A percentile compares a stretch with the other conserved stretches of the same genome.
These are phyloP conservation scores for Thalassiosira livingstoniorum DNA, from an alignment of 352 stramenopile species.

Conservation along the genomic window DNA sequence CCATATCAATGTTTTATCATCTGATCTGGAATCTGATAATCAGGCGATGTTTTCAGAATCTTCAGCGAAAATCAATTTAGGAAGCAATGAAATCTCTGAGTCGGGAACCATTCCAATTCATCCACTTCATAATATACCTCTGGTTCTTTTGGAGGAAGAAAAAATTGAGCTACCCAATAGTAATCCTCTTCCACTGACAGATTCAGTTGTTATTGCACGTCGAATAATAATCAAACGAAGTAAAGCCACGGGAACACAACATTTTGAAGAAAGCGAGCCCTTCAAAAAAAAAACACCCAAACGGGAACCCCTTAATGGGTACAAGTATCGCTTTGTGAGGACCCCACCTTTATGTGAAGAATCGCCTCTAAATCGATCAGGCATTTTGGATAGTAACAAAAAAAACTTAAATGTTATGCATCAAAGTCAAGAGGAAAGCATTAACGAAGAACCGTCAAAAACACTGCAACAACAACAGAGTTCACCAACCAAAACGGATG, in stretches of 20 bases:
- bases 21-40: too few relatives aligned
- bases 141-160: too few relatives aligned
- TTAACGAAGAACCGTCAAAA: neutral
- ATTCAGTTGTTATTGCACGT: too few relatives aligned
- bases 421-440: neutral
- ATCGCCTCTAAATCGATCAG: constrained; percentile 3
- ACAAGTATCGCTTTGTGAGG: constrained; percentile 60
- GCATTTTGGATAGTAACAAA: neutral
- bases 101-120: too few relatives aligned
- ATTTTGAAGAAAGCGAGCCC: neutral
- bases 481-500: constrained; percentile 33
- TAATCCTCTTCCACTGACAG: too few relatives aligned
- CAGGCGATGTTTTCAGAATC: too few relatives aligned
- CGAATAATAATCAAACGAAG: constrained; percentile 13
- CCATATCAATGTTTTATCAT: too few relatives aligned
- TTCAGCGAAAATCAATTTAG: too few relatives aligned
- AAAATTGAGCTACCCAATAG: too few relatives aligned
- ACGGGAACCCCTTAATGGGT: constrained; percentile 41
- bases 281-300: neutral
- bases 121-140: too few relatives aligned
- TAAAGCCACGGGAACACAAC: neutral
- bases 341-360: constrained; percentile 16
- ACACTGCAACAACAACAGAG: neutral
- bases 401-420: neutral
- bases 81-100: too few relatives aligned